Percentiles rank a stretch among this genome's conserved stretches.
Conservation (phyloP, 2,329 filamentous ascomycete genomes). For the Sclerotinia trifoliorum region DNA sequence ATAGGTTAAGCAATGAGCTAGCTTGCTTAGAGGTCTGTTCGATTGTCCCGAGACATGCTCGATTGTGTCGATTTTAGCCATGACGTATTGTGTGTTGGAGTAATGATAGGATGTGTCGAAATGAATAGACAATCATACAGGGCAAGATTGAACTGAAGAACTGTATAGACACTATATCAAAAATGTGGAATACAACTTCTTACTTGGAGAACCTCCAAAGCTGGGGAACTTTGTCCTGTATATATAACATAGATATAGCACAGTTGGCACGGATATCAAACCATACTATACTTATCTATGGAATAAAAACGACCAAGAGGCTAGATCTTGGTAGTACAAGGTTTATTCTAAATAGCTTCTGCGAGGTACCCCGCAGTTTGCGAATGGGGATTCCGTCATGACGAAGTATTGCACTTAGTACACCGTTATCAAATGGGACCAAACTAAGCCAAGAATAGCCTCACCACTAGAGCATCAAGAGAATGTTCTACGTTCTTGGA, state of each 20-base stretch:
- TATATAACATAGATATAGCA: background rate
- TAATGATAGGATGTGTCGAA: constrained; percentile 16
- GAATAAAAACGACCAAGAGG: background rate
- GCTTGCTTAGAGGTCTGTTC: constrained; percentile 55
- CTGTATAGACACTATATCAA: background rate
- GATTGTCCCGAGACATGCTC: constrained; percentile 46
- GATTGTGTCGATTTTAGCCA: background rate
- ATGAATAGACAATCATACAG: constrained; percentile 16
- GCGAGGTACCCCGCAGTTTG: background rate
- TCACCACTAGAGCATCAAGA: background rate
- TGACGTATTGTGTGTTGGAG: constrained; percentile 6
- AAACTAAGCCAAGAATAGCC: background rate
- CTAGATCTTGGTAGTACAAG: background rate
- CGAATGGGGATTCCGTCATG: background rate
- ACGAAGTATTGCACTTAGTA: background rate
- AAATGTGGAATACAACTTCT: background rate
- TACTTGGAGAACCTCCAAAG: background rate
- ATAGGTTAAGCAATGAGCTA: constrained; percentile 61
- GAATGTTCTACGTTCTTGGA: constrained; percentile 13
- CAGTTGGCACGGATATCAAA: background rate
- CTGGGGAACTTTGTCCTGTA: background rate
- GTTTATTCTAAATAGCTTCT: background rate
- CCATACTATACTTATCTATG: constrained; percentile 1
- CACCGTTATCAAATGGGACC: background rate
- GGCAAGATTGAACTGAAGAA: background rate